Conservation (phyloP, 805 yeast species). For the Ogataea pini region DNA sequence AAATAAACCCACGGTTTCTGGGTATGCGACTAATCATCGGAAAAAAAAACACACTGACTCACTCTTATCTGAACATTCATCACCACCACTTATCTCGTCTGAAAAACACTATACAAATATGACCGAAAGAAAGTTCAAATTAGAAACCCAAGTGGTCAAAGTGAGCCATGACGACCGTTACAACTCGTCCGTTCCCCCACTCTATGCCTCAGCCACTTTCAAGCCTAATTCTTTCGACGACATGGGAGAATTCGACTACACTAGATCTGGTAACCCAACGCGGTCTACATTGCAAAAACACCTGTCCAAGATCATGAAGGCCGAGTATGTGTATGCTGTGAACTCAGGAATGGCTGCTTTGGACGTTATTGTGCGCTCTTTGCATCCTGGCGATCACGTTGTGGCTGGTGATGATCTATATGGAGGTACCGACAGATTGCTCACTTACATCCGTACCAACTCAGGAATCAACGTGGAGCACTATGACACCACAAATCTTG, state of each 20-base stretch:
- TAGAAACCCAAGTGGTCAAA: constrained; percentile 72
- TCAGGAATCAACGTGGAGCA: constrained; percentile 69
- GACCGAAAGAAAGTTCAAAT: constrained; percentile 39
- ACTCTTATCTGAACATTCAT: background rate
- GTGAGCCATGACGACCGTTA: constrained; percentile 65
- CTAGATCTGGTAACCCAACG: constrained; percentile 94
- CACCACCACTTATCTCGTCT: background rate
- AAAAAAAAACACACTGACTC: background rate
- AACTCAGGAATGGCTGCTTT: constrained; percentile 92
- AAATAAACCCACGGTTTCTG: too few species aligned
- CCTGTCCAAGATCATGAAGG: constrained; percentile 74
- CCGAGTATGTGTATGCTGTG: constrained; percentile 77
- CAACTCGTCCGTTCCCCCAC: constrained; percentile 81
- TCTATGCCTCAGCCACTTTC: constrained; percentile 94
- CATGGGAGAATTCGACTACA: constrained; percentile 82
- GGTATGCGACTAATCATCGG: too few species aligned
- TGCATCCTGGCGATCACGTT: constrained; percentile 84
- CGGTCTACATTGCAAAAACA: constrained; percentile 79
- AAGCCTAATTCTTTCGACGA: constrained; percentile 72
- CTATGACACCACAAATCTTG: constrained; percentile 77
- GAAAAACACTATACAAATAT: too few species aligned
- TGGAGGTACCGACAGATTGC: constrained; percentile 89
- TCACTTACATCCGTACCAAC: constrained; percentile 66
- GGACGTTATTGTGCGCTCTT: constrained; percentile 76
- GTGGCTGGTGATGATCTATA: constrained; percentile 93